Evolutionary conservation across 2,329 filamentous ascomycete genomes (phyloP).

Genomic region (Beauveria pseudobassiana): DNA sequence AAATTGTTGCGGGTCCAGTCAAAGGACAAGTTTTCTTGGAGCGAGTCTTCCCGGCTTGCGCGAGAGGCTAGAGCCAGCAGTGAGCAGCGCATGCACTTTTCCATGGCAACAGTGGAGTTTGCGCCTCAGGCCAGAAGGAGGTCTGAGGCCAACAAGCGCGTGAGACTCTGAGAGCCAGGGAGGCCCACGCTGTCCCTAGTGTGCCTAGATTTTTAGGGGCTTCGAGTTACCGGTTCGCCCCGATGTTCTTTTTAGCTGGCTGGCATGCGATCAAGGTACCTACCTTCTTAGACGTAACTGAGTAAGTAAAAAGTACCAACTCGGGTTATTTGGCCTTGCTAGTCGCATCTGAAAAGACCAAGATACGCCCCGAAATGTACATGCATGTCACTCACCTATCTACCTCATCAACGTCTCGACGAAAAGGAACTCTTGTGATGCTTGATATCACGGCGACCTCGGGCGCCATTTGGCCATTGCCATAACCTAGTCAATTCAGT

Average conservation of each 20-base stretch:
- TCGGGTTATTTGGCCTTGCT: neutral
- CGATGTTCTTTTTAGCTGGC: constrained; percentile 2
- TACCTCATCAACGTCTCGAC: too few relatives aligned
- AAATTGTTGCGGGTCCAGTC: constrained; percentile 41
- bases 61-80: constrained; percentile 22
- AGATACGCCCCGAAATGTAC: too few relatives aligned
- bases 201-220: neutral
- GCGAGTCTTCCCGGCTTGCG: constrained; percentile 45
- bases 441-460: too few relatives aligned
- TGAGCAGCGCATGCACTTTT: constrained; percentile 6
- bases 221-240: constrained; percentile 12
- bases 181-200: neutral
- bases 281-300: neutral
- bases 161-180: neutral
- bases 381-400: too few relatives aligned
- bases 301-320: neutral
- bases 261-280: neutral
- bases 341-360: neutral
- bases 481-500: neutral
- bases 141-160: constrained; percentile 1
- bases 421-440: too few relatives aligned
- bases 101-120: constrained; percentile 14
- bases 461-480: neutral
- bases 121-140: constrained; percentile 11
- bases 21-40: constrained; percentile 39